phyloP scores from a whole-genome alignment of 495 filamentous ascomycete species.

The Arthonia radiata region DNA sequence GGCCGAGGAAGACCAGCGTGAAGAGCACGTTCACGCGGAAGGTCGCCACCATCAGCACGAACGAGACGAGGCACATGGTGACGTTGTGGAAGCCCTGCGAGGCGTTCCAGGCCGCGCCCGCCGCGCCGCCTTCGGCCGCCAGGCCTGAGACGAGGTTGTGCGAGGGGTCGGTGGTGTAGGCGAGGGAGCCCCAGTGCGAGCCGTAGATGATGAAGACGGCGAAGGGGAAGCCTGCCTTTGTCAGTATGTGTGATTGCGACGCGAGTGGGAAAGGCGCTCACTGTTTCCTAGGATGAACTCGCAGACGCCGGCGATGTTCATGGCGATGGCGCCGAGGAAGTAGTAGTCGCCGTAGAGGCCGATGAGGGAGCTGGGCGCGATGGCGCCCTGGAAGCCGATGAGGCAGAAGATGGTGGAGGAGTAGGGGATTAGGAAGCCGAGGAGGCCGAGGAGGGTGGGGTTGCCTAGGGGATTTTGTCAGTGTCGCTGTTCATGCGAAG shows the following conservation, averaged over 20 bases:
- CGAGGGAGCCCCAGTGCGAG: constrained; percentile 6
- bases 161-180: constrained; percentile 6
- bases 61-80: constrained; percentile 5
- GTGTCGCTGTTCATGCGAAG: too few species aligned
- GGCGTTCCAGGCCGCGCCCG: constrained; percentile 3
- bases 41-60: constrained; percentile 6
- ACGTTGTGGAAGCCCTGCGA: constrained; percentile 8
- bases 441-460: constrained; percentile 7
- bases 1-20: constrained; percentile 6
- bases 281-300: constrained; percentile 10
- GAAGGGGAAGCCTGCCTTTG: constrained; percentile 5
- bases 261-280: too few species aligned
- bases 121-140: constrained; percentile 4
- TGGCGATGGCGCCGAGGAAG: constrained; percentile 8
- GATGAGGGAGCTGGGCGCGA: constrained; percentile 2
- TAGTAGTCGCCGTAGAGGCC: constrained; percentile 7
- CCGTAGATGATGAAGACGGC: constrained; percentile 9
- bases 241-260: too few species aligned
- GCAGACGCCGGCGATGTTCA: constrained; percentile 7
- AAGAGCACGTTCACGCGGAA: constrained; percentile 7
- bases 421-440: constrained; percentile 8
- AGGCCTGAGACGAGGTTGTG: constrained; percentile 4
- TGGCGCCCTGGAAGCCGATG: constrained; percentile 5
- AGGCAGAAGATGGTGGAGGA: constrained; percentile 6
- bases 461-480: too few species aligned